Evolutionary conservation across 1,139 yeast species (phyloP).

Genomic region (Suhomyces wounanorum): DNA sequence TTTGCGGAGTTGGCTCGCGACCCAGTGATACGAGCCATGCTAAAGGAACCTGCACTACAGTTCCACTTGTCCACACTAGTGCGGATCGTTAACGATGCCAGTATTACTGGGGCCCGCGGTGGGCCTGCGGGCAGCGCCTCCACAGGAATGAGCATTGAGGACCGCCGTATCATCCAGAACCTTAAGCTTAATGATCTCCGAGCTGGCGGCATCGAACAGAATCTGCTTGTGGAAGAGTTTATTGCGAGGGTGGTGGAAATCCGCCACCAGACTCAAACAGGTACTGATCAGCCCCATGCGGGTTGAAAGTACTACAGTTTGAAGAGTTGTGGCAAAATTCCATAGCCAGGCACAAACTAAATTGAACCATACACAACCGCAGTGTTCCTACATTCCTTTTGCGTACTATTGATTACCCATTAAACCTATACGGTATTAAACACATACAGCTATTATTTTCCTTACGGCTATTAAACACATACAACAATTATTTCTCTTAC

Average conservation of each 20-base stretch:
- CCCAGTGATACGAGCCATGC: slow-evolving; percentile 39
- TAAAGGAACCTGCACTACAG: slow-evolving; percentile 52
- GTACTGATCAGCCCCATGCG: too few species aligned
- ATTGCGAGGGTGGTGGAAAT: slow-evolving; percentile 20
- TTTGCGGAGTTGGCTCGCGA: slow-evolving; percentile 33
- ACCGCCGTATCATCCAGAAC: slow-evolving; percentile 57
- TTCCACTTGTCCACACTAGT: slow-evolving; percentile 52
- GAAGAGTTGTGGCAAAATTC: too few species aligned
- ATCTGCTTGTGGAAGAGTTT: slow-evolving; percentile 68
- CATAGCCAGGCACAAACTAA: too few species aligned
- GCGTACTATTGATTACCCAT: too few species aligned
- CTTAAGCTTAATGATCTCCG: slow-evolving; percentile 62
- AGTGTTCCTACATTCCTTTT: too few species aligned
- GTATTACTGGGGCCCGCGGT: slow-evolving; percentile 42
- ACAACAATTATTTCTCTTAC: too few species aligned
- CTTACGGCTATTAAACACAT: too few species aligned
- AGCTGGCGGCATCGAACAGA: slow-evolving; percentile 63
- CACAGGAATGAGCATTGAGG: slow-evolving; percentile 33
- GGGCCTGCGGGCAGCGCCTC: neutral
- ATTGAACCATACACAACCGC: too few species aligned
- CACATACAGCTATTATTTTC: too few species aligned
- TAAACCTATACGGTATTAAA: too few species aligned
- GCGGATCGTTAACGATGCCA: slow-evolving; percentile 47
- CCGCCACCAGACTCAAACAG: neutral
- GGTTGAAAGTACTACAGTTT: too few species aligned